A percentile compares a stretch with the other conserved stretches of the same genome.
These are phyloP conservation scores for Triadica sebifera DNA, from an alignment of 345 rosid species.

Conservation along the genomic window DNA sequence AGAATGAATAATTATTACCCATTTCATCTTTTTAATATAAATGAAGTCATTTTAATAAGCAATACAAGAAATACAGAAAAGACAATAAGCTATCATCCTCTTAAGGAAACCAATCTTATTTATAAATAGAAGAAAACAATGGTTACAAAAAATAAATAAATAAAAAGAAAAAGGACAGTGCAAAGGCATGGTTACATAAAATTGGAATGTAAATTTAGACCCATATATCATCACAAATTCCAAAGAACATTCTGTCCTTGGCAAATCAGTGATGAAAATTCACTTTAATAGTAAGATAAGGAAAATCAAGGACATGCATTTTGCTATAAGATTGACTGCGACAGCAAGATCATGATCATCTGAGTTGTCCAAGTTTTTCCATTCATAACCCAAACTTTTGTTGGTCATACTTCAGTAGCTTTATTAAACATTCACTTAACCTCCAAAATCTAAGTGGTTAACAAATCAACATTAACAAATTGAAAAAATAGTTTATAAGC, in stretches of 20 bases:
- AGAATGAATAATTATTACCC: too few relatives aligned
- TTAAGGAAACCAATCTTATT: too few relatives aligned
- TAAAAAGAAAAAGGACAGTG: too few relatives aligned
- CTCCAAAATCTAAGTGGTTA: background rate
- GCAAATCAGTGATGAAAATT: background rate
- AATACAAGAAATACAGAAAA: background rate
- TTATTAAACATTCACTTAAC: background rate
- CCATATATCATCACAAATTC: background rate
- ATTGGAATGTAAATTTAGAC: background rate
- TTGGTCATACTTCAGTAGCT: background rate
- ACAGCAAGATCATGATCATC: conserved; percentile 1
- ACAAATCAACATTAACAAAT: background rate
- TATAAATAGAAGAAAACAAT: too few relatives aligned
- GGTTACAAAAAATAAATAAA: too few relatives aligned
- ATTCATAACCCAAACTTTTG: background rate
- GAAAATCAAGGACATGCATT: background rate
- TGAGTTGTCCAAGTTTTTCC: background rate
- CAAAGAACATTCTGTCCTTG: background rate
- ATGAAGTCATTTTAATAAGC: background rate
- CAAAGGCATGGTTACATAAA: too few relatives aligned
- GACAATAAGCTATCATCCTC: background rate
- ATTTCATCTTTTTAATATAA: background rate
- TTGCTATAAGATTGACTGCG: background rate
- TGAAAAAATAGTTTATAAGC: conserved; percentile 3
- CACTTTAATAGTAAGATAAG: background rate